Evolutionary conservation across 1,284 basidiomycete genomes (phyloP), one percentile per base, ranked within the genome.

Genomic region (Apiotrichum sp.): DNA sequence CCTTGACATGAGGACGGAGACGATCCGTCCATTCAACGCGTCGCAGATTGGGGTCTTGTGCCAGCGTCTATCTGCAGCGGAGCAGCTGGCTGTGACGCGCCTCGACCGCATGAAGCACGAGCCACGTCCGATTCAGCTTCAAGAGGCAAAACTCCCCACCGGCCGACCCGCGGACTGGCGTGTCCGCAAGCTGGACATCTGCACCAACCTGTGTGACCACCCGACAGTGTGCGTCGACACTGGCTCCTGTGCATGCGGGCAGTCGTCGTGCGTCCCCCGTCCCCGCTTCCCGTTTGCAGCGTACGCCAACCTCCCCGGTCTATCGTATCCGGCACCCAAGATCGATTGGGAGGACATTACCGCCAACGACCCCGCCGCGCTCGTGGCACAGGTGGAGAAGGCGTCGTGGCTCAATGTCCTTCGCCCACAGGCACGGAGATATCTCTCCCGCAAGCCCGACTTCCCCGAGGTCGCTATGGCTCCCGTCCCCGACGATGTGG

Each of bases 211-310:
- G 9, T 71, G 69, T 55, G 65, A 69, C 53, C 68, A 68, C 52
- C 69, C 69, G 2, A 66, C 65, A 4, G 48, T 67, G 33, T 72
- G 70, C 45, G 38, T 72, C 39, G 67, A 70, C 53, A 69, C 68
- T 7, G 67, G 67, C 11, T 50, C 64, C 50, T 72, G 70, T 53
- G 65, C 64, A 10, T 72, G 70, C 33, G 64, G 57, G 9, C 57
- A 63, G 41, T 40, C 55, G 1, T 57, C 63, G 3, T 71, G 69
- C 49, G 22, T 50, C 0, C 40, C 60, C 6, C 59, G 59, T 3
- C 16, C 46, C 3, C 61, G 68, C n/a, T 66, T 62, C 58, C 67
- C 66, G 2, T 68, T 69, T 40, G 53, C 59, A 3, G 54, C 62
- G 0, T 62, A 55, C 36, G 66, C 65, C 50, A 63, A 68, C 53